Conservation (phyloP, 805 yeast species). For the Lipomyces spencermartinsiae region DNA sequence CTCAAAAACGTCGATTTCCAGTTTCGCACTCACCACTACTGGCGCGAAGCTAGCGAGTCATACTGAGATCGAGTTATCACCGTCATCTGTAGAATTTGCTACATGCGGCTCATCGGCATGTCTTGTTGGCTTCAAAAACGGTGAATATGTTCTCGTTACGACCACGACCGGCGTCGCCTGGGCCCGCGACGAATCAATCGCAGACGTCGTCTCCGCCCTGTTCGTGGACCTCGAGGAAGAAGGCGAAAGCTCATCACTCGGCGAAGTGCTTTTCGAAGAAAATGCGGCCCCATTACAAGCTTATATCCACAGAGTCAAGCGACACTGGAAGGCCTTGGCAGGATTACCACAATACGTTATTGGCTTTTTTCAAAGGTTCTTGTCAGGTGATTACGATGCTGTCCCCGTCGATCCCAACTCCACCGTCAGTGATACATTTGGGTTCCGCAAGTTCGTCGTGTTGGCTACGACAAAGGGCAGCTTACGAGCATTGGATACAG, state of each 20-base stretch:
- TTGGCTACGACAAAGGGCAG: slow-evolving; percentile 43
- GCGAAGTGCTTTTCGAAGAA: slow-evolving; percentile 43
- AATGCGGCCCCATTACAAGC: slow-evolving; percentile 42
- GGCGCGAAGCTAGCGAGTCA: neutral
- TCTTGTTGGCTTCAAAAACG: slow-evolving; percentile 16
- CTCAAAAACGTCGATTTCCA: neutral
- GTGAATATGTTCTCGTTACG: slow-evolving; percentile 19
- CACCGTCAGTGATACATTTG: slow-evolving; percentile 42
- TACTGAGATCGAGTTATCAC: slow-evolving; percentile 3
- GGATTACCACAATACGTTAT: slow-evolving; percentile 27
- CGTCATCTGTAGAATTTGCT: slow-evolving; percentile 11
- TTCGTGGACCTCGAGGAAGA: slow-evolving; percentile 43
- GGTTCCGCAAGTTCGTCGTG: slow-evolving; percentile 46
- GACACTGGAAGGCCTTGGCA: slow-evolving; percentile 42
- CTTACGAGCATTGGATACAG: slow-evolving; percentile 44
- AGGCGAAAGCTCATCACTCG: slow-evolving; percentile 39
- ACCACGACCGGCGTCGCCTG: slow-evolving; percentile 29
- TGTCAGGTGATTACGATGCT: slow-evolving; percentile 33
- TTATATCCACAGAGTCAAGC: slow-evolving; percentile 39
- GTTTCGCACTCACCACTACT: neutral
- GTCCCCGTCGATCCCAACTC: slow-evolving; percentile 14
- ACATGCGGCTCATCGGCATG: slow-evolving; percentile 23
- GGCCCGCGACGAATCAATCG: slow-evolving; percentile 45
- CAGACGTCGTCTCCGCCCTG: slow-evolving; percentile 38
- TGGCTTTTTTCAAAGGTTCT: slow-evolving; percentile 21